Evolutionary conservation across 352 stramenopile genomes (phyloP).

Genomic region (Phytophthora litchii): DNA sequence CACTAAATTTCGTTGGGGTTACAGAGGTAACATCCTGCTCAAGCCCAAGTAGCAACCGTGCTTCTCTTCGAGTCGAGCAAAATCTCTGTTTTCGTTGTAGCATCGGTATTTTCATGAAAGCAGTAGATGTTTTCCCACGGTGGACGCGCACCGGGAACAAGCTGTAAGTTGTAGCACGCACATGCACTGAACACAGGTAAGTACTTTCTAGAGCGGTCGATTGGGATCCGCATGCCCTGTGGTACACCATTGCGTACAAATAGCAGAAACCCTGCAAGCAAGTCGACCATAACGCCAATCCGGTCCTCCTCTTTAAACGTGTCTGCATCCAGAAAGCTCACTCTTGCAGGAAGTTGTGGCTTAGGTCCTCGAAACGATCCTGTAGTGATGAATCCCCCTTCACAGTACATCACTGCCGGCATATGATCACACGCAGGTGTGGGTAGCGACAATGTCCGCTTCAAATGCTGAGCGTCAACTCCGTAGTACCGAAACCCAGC

Average conservation of each 20-base stretch:
- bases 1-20: background rate
- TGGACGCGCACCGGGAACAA: constrained; percentile 40
- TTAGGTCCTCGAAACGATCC: constrained; percentile 66
- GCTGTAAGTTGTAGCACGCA: constrained; percentile 59
- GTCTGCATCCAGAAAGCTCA: constrained; percentile 52
- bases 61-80: background rate
- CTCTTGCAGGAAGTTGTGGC: constrained; percentile 41
- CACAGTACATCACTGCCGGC: constrained; percentile 78
- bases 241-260: constrained; percentile 57
- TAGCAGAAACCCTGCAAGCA: constrained; percentile 55
- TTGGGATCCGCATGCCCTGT: constrained; percentile 48
- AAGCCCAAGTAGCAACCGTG: constrained; percentile 3
- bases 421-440: constrained; percentile 68
- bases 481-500: constrained; percentile 49
- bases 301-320: constrained; percentile 58
- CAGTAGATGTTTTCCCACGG: constrained; percentile 58
- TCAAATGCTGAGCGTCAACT: constrained; percentile 44
- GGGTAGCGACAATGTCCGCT: constrained; percentile 51
- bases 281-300: constrained; percentile 62
- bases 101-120: constrained; percentile 10
- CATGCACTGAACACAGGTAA: constrained; percentile 64
- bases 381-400: constrained; percentile 71
- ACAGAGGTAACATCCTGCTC: background rate
- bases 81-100: background rate
- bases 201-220: constrained; percentile 48